These are phyloP conservation scores for Solanum aculeatissimum DNA, from an alignment of 305 asterid species.

Conservation along the genomic window DNA sequence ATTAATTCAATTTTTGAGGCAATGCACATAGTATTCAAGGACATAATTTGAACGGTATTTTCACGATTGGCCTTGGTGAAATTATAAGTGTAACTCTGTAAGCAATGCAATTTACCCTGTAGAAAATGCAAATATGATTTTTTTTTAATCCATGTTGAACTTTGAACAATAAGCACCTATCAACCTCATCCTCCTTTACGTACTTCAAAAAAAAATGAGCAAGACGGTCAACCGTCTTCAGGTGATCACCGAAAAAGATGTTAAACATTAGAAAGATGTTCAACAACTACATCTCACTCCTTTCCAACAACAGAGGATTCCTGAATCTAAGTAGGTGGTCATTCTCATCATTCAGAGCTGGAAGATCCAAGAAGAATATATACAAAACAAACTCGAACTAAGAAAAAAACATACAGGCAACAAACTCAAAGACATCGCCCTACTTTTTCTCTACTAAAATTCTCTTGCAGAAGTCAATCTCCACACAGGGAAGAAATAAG, in stretches of 20 bases:
- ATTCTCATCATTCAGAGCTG: background rate
- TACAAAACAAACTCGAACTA: background rate
- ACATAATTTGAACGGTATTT: no score
- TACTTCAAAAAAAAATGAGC: background rate
- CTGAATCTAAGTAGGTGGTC: background rate
- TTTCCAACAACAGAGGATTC: background rate
- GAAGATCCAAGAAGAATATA: background rate
- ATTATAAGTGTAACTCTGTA: no score
- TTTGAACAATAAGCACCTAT: background rate
- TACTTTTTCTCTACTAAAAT: background rate
- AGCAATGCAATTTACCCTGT: no score
- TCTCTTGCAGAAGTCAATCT: background rate
- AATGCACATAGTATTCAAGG: no score
- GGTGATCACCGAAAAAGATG: background rate
- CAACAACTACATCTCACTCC: background rate
- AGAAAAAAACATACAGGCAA: background rate
- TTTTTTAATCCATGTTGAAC: no score
- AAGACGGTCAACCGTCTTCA: background rate
- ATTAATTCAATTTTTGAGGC: no score
- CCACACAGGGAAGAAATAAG: conserved; percentile 48
- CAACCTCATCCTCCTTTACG: background rate
- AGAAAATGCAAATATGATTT: no score
- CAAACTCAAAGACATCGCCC: background rate
- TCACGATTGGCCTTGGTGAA: no score
- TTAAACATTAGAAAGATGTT: background rate